phyloP scores from a whole-genome alignment of 2,329 filamentous ascomycete species.

The Paecilomyces formosus region DNA sequence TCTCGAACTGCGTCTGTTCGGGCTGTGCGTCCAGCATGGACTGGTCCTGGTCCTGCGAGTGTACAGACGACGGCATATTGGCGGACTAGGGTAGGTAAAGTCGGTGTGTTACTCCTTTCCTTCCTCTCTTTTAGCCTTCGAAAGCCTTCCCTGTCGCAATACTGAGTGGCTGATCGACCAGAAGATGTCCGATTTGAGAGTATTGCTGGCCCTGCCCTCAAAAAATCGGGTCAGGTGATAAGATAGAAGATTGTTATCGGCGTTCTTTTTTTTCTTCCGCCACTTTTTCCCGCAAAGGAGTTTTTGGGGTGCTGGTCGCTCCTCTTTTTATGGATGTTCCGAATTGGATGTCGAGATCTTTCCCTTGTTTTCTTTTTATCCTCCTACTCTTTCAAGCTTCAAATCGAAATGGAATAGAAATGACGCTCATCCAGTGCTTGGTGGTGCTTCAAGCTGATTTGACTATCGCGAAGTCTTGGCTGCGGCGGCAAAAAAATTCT shows the following conservation, averaged over 20 bases:
- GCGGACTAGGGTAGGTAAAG: not conserved
- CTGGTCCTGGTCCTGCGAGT: slow-evolving; percentile 32
- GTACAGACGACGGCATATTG: slow-evolving; percentile 32
- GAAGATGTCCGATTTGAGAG: not conserved
- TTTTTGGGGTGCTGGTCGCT: not conserved
- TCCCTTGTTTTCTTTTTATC: not conserved
- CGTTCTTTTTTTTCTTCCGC: not conserved
- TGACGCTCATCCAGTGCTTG: not conserved
- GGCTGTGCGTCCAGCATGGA: slow-evolving; percentile 32
- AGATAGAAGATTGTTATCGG: not conserved
- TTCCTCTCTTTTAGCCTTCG: not conserved
- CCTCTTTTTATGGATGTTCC: not conserved
- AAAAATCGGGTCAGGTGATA: not conserved
- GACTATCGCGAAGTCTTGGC: not conserved
- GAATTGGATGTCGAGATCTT: not conserved
- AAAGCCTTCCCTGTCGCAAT: not conserved
- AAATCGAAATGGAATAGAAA: not conserved
- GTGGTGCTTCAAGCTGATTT: not conserved
- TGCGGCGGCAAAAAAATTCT: not conserved
- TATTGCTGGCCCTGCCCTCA: not conserved
- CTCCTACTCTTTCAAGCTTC: not conserved
- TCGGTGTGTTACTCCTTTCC: not conserved
- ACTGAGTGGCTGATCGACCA: not conserved
- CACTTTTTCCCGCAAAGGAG: not conserved
- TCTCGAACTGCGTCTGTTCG: slow-evolving; percentile 38